phyloP scores from a whole-genome alignment of 441 rosid species.

The Pelargonium fulgidum region DNA sequence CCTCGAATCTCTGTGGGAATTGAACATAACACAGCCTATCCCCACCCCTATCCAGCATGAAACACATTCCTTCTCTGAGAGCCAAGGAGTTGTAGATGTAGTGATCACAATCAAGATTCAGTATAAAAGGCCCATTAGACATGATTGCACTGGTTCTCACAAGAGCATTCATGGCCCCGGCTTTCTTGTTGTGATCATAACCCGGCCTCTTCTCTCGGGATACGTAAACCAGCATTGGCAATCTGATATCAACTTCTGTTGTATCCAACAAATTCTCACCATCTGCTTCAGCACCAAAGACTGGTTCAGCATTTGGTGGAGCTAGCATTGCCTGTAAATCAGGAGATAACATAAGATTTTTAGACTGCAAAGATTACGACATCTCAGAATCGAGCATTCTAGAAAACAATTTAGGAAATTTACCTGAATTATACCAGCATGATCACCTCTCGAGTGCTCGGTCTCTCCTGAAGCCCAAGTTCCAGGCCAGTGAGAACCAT shows the following conservation, averaged over 20 bases:
- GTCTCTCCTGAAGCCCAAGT: slow-evolving; percentile 64
- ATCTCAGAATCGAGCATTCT: neutral
- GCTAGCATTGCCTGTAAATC: slow-evolving; percentile 60
- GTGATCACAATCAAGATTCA: slow-evolving; percentile 84
- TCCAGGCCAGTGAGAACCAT: slow-evolving; percentile 93
- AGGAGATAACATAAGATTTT: neutral
- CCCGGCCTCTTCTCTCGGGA: slow-evolving; percentile 78
- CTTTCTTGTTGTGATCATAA: slow-evolving; percentile 85
- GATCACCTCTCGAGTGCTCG: slow-evolving; percentile 73
- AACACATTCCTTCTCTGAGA: slow-evolving; percentile 87
- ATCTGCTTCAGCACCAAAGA: slow-evolving; percentile 46
- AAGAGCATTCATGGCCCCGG: slow-evolving; percentile 85
- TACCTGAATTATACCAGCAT: slow-evolving; percentile 88
- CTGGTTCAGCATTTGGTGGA: slow-evolving; percentile 65
- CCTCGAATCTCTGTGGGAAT: slow-evolving; percentile 88
- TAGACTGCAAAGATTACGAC: slow-evolving; percentile 11
- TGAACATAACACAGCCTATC: slow-evolving; percentile 75
- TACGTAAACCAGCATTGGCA: slow-evolving; percentile 72
- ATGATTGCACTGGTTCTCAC: slow-evolving; percentile 79
- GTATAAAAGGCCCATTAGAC: slow-evolving; percentile 85
- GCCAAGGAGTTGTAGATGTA: slow-evolving; percentile 76
- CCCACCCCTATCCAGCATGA: slow-evolving; percentile 90
- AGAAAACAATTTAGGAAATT: neutral
- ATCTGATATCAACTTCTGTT: slow-evolving; percentile 69
- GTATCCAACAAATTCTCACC: slow-evolving; percentile 51